Conservation (phyloP, 352 stramenopile genomes). For the Phytophthora palmivora region DNA sequence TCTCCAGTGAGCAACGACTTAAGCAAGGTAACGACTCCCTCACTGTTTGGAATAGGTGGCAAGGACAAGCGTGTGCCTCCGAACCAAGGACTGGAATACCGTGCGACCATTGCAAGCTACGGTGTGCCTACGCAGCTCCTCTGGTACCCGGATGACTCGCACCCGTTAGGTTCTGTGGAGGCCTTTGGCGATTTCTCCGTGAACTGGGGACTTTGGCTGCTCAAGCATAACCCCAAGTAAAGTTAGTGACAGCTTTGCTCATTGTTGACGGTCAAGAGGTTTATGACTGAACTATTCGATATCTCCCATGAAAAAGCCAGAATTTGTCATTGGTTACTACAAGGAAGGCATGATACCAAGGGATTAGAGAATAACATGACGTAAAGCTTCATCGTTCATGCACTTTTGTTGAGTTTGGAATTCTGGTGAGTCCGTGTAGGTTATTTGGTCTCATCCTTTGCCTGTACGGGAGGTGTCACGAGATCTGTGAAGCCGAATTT, state of each 20-base stretch:
- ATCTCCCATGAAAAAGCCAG: too few relatives aligned
- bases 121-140: constrained; percentile 62
- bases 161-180: constrained; percentile 72
- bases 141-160: constrained; percentile 82
- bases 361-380: too few relatives aligned
- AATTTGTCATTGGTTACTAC: too few relatives aligned
- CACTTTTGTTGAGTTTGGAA: too few relatives aligned
- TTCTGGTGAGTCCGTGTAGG: too few relatives aligned
- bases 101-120: constrained; percentile 80
- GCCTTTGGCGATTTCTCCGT: constrained; percentile 76
- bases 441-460: too few relatives aligned
- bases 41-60: constrained; percentile 92
- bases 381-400: too few relatives aligned
- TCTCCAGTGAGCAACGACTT: constrained; percentile 89
- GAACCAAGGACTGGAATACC: constrained; percentile 94
- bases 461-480: too few relatives aligned
- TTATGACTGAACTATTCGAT: too few relatives aligned
- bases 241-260: background rate
- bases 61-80: constrained; percentile 93
- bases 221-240: constrained; percentile 59
- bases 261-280: too few relatives aligned
- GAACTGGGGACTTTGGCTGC: constrained; percentile 80
- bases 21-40: constrained; percentile 87
- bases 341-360: too few relatives aligned
- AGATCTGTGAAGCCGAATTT: too few relatives aligned